Evolutionary conservation across 1,284 basidiomycete species (phyloP), one percentile per base, ranked within the genome.

Genomic region (Cutaneotrichosporon curvatum): DNA sequence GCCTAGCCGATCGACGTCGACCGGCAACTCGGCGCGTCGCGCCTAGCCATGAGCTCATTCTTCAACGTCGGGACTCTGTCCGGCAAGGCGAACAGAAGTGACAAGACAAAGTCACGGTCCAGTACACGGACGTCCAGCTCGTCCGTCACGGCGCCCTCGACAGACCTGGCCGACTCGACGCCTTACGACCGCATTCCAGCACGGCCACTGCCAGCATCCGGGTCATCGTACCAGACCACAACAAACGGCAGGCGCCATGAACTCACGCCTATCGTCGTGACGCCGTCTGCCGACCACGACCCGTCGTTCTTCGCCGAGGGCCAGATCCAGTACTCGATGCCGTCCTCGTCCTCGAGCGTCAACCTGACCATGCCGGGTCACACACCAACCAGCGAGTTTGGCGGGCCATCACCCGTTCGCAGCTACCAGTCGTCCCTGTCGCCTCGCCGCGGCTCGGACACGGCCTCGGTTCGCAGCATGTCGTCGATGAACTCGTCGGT

Each of bases 381-480:
- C 3, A 11, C 20, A 6, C 3, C 7, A 12, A 31, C 38, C 11
- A 23, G 35, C 38, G 62, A 64, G 43, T 60, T 66, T 48, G 62
- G 62, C 9, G 58, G 47, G 18, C 40, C 35, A 9, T 44, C 37
- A n/a, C 37, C 48, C 14, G 40, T 9, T 22, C 57, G 59, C 43
- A 58, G 59, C 10, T 60, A 57, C 43, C 47, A 58, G 12, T 14
- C 43, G 12, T 31, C 40, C 28, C 14, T 47, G 15, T 28, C 50
- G 12, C 40, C 45, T 11, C 46, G 52, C 23, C 40, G 58, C n/a
- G 61, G 61, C 43, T 47, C 62, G 1, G 67, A 69, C 22, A 58
- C 53, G 4, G 50, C 55, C 15, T 66, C 63, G 2, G 57, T 66
- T 18, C 50, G 55, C n/a, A 55, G 60, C 11, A 39, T 52, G 16